Conservation (phyloP, 202 grass and related monocot genomes). For the Carex arenaria region DNA sequence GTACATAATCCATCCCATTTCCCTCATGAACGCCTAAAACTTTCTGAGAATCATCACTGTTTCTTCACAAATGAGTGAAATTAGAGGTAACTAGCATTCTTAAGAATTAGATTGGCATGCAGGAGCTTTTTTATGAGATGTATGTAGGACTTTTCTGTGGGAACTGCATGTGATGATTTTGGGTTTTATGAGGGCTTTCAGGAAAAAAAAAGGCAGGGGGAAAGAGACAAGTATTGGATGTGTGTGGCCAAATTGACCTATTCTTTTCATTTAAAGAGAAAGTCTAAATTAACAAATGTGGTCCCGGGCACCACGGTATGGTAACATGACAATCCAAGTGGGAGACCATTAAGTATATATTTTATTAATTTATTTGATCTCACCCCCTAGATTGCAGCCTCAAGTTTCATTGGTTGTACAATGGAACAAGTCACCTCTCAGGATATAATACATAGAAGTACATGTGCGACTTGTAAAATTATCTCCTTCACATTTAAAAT, state of each 20-base stretch:
- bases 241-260: neutral
- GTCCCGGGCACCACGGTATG: neutral
- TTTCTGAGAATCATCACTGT: neutral
- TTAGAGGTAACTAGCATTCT: neutral
- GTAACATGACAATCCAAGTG: neutral
- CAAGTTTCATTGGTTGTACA: neutral
- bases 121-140: neutral
- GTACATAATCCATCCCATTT: neutral
- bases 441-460: neutral
- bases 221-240: neutral
- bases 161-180: neutral
- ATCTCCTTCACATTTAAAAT: neutral
- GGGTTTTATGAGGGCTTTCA: neutral
- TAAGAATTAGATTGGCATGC: neutral
- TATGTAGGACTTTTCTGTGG: neutral
- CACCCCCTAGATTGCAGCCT: neutral
- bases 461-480: neutral
- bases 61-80: neutral
- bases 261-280: neutral
- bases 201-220: neutral
- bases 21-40: neutral
- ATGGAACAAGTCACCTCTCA: neutral
- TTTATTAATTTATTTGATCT: neutral
- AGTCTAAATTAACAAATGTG: conserved; percentile 20
- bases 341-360: neutral